These are phyloP conservation scores for Rauvolfia tetraphylla DNA, from an alignment of 257 asterid genomes.

Conservation along the genomic window DNA sequence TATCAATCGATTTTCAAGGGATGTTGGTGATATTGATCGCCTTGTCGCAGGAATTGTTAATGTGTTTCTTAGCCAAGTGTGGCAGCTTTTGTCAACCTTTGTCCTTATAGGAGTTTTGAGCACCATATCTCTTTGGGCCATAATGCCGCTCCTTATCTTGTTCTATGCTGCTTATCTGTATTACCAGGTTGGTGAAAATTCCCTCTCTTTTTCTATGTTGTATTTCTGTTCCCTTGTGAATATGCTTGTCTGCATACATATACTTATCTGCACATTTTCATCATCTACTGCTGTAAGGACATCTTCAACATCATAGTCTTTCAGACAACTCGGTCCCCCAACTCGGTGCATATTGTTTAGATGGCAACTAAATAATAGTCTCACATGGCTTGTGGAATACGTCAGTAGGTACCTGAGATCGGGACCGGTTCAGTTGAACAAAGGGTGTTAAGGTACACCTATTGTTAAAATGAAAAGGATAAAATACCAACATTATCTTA, in stretches of 20 bases:
- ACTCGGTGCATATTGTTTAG: neutral
- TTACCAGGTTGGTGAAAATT: constrained; percentile 59
- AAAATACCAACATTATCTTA: no score
- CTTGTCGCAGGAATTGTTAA: constrained; percentile 70
- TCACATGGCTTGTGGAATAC: neutral
- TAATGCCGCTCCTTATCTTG: constrained; percentile 82
- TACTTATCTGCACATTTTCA: no score
- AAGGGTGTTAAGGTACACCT: neutral
- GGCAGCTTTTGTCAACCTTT: constrained; percentile 80
- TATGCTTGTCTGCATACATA: neutral
- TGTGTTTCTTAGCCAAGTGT: constrained; percentile 66
- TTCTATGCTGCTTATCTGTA: constrained; percentile 76
- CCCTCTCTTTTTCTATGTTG: neutral
- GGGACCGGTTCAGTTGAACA: neutral
- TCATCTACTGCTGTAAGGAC: no score
- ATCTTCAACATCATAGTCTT: no score
- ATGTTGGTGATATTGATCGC: constrained; percentile 89
- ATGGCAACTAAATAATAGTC: no score
- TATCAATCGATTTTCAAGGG: constrained; percentile 93
- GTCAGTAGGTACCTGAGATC: neutral
- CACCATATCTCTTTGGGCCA: constrained; percentile 89
- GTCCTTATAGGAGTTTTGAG: constrained; percentile 86
- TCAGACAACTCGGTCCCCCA: neutral
- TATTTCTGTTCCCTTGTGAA: neutral
- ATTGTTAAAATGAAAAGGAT: no score